These are phyloP conservation scores for Debaryomycetaceae sp. DNA, from an alignment of 1,139 yeast species.

Conservation along the genomic window DNA sequence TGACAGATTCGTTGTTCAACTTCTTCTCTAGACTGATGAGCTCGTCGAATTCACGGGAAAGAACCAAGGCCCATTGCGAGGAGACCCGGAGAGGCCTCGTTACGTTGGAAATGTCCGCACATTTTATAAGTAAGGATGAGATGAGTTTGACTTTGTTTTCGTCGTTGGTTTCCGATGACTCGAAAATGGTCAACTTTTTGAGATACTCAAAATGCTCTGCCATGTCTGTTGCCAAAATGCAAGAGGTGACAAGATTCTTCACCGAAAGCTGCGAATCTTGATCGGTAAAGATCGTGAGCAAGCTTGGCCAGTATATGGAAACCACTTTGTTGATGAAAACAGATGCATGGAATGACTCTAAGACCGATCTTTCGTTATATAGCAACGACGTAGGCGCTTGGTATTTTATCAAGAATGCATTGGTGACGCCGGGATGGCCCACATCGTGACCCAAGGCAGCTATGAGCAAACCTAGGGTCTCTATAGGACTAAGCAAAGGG, in stretches of 20 bases:
- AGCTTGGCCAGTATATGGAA: constrained; percentile 60
- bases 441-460: constrained; percentile 95
- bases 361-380: constrained; percentile 64
- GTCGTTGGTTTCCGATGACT: constrained; percentile 12
- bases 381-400: constrained; percentile 64
- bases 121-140: constrained; percentile 71
- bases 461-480: constrained; percentile 58
- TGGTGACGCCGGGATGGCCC: constrained; percentile 94
- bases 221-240: constrained; percentile 91
- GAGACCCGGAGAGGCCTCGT: constrained; percentile 75
- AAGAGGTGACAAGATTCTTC: constrained; percentile 35
- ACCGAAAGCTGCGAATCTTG: constrained; percentile 16
- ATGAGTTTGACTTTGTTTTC: constrained; percentile 44
- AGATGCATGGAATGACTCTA: constrained; percentile 83
- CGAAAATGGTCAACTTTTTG: constrained; percentile 35
- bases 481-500: constrained; percentile 37
- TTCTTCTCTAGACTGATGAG: constrained; percentile 53
- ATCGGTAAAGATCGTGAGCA: constrained; percentile 20
- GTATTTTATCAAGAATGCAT: constrained; percentile 60
- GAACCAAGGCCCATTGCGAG: constrained; percentile 80
- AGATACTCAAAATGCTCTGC: constrained; percentile 81
- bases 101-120: constrained; percentile 93
- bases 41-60: constrained; percentile 75
- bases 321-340: constrained; percentile 61
- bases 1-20: constrained; percentile 13